A percentile compares a stretch with the other conserved stretches of the same genome.
phyloP scores from a whole-genome alignment of 1,284 basidiomycete genomes.

The Neonothopanus nambi region DNA sequence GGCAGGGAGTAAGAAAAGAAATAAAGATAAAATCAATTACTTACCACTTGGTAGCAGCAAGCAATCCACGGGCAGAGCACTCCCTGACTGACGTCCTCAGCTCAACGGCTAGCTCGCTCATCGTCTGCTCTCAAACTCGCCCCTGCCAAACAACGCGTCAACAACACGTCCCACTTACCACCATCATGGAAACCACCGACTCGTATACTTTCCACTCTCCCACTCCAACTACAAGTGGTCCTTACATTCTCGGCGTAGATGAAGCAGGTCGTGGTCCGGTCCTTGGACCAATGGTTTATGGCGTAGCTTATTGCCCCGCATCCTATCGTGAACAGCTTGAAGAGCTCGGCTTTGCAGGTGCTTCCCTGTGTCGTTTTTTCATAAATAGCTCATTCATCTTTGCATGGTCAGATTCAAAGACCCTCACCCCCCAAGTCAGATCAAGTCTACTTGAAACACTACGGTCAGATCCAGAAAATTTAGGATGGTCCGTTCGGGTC shows the following conservation, averaged over 20 bases:
- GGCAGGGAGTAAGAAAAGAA: not conserved
- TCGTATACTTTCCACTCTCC: constrained; percentile 87
- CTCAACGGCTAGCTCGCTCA: not conserved
- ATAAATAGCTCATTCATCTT: constrained; percentile 5
- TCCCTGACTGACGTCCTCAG: constrained; percentile 9
- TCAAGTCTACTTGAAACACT: constrained; percentile 62
- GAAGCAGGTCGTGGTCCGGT: constrained; percentile 96
- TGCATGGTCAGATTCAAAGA: constrained; percentile 79
- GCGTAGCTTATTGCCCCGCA: constrained; percentile 88
- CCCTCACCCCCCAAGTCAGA: constrained; percentile 75
- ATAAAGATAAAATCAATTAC: not conserved
- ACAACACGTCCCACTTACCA: constrained; percentile 5
- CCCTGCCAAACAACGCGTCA: constrained; percentile 14
- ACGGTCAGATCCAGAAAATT: constrained; percentile 62
- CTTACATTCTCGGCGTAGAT: constrained; percentile 93
- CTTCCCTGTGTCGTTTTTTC: not conserved
- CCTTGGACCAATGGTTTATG: constrained; percentile 93
- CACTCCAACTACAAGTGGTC: constrained; percentile 59
- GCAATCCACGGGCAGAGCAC: constrained; percentile 7
- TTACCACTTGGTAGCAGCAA: constrained; percentile 9
- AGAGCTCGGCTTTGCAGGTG: constrained; percentile 87
- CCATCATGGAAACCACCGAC: constrained; percentile 32
- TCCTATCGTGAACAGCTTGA: constrained; percentile 78
- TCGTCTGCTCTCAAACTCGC: not conserved
- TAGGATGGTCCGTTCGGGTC: constrained; percentile 85